Conservation (phyloP, 306 rosid species). For the Astragalus glycyphyllos region DNA sequence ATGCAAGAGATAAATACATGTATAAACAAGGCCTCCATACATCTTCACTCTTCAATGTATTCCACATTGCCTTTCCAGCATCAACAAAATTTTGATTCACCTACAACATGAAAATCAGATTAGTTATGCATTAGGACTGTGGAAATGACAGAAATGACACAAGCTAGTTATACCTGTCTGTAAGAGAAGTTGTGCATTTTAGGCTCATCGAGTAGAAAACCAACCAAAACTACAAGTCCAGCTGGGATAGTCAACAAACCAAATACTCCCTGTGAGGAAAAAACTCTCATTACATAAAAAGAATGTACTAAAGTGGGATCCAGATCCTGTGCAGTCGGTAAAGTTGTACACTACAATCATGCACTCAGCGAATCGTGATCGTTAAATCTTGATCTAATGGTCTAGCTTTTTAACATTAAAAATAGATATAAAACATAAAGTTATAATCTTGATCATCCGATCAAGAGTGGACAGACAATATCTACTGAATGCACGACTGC, state of each 20-base stretch:
- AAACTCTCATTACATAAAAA: constrained; percentile 1
- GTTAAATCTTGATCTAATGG: no score
- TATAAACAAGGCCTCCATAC: constrained; percentile 93
- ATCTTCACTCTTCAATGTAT: constrained; percentile 69
- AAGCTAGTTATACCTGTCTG: constrained; percentile 62
- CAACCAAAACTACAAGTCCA: constrained; percentile 72
- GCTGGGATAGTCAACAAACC: constrained; percentile 87
- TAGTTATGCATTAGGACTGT: constrained; percentile 7
- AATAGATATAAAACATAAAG: no score
- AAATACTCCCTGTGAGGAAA: constrained; percentile 74
- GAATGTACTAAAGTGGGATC: not conserved
- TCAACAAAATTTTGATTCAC: constrained; percentile 71
- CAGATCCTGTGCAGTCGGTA: no score
- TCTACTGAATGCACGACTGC: no score
- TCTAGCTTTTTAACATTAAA: no score
- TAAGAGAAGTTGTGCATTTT: constrained; percentile 58
- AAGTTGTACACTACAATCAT: no score
- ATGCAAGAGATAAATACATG: constrained; percentile 80
- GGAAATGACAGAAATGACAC: constrained; percentile 12
- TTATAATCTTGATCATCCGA: no score
- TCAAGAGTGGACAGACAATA: no score
- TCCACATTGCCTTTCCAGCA: constrained; percentile 87
- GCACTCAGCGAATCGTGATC: no score
- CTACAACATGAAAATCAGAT: constrained; percentile 53
- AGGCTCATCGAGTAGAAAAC: constrained; percentile 78